phyloP scores from a whole-genome alignment of 257 asterid species.

The Capsicum pubescens region DNA sequence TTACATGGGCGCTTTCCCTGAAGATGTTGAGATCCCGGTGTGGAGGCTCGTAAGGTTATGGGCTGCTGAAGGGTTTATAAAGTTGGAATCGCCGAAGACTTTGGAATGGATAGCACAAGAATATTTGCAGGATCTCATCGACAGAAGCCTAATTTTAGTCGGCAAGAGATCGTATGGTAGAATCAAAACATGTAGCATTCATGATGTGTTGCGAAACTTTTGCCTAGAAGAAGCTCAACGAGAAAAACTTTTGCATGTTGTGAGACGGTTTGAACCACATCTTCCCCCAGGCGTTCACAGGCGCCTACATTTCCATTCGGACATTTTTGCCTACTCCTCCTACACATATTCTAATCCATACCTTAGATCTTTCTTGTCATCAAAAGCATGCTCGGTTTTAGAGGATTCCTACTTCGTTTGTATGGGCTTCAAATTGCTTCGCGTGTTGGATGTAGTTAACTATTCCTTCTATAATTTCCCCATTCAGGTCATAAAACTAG shows the following conservation, averaged over 20 bases:
- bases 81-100: conserved; percentile 18
- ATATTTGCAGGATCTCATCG: conserved; percentile 37
- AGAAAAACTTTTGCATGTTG: conserved; percentile 39
- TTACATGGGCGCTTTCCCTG: conserved; percentile 38
- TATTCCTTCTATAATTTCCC: conserved; percentile 34
- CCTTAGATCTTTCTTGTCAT: conserved; percentile 34
- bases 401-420: background rate
- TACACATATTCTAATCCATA: conserved; percentile 33
- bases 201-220: conserved; percentile 37
- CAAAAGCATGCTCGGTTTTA: background rate
- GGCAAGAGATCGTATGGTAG: conserved; percentile 32
- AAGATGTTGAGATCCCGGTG: conserved; percentile 37
- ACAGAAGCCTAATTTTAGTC: conserved; percentile 35
- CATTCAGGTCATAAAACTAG: conserved; percentile 12
- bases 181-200: conserved; percentile 38
- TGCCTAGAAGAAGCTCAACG: conserved; percentile 39
- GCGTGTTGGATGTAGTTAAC: conserved; percentile 37
- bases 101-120: conserved; percentile 40
- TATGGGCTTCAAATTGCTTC: conserved; percentile 40
- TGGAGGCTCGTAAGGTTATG: conserved; percentile 38
- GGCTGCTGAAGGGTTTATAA: conserved; percentile 44
- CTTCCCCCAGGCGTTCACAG: conserved; percentile 33
- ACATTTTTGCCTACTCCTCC: conserved; percentile 37
- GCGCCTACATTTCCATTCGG: conserved; percentile 35
- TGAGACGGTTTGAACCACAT: background rate